phyloP scores from a whole-genome alignment of 148 eudicot genomes.

The Amaranthus palmeri region DNA sequence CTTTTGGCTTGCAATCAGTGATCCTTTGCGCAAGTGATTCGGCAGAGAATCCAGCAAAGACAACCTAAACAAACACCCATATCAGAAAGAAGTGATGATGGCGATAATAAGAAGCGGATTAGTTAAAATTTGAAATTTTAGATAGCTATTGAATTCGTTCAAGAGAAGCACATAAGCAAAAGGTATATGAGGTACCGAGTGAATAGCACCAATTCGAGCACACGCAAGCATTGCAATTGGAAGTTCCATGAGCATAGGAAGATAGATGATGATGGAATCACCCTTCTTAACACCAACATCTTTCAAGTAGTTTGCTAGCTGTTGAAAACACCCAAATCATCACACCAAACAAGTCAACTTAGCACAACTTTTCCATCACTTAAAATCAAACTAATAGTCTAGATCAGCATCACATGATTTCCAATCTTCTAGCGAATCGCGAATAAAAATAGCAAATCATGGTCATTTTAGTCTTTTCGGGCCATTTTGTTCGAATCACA shows the following conservation, averaged over 20 bases:
- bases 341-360: conserved; percentile 2
- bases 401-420: no score
- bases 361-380: neutral
- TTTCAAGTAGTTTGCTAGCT: conserved; percentile 98
- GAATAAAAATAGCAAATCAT: no score
- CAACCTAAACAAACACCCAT: conserved; percentile 54
- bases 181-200: conserved; percentile 59
- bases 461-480: no score
- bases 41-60: conserved; percentile 97
- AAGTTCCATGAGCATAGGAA: conserved; percentile 97
- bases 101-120: neutral
- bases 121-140: neutral
- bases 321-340: conserved; percentile 21
- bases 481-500: neutral
- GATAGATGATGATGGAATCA: conserved; percentile 90
- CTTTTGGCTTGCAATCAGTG: conserved; percentile 90
- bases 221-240: conserved; percentile 99
- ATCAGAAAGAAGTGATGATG: neutral
- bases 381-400: no score
- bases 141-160: neutral
- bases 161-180: neutral
- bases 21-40: conserved; percentile 94
- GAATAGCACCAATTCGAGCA: conserved; percentile 98
- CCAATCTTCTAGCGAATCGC: no score
- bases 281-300: conserved; percentile 80